Evolutionary conservation across 495 filamentous ascomycete species (phyloP), one percentile per base, ranked within the genome.

Genomic region (Amniculicola lignicola): DNA sequence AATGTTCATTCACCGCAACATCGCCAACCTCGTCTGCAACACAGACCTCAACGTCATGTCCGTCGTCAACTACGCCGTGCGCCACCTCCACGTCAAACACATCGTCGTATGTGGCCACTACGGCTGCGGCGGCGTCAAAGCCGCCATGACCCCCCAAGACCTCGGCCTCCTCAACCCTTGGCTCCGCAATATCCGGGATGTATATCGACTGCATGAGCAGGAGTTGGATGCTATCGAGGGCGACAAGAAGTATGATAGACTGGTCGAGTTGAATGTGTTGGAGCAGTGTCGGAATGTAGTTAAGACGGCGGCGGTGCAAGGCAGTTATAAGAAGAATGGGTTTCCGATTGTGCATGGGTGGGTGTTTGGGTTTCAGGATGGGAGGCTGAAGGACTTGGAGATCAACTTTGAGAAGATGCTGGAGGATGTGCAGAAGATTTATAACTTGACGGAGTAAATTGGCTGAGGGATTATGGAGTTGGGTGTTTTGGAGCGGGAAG

Each of bases 51-150:
- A 64, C 47, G 57, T 77, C 46, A 80, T 84, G 74, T 78, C 74
- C 69, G 81, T 82, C 58, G 80, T 84, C 58, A 74, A 80, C 42
- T 84, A 82, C 64, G 81, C 81, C 23, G 79, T 83, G 6, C 64
- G 70, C 54, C 75, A 83, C 53, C 70, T 84, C 18, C 55, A 79
- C 61, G 80, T 82, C 54, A 82, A 83, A 70, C 81, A 83, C 71
- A 79, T 84, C 59, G 74, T 84, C 57, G 78, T 84, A 27, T 83
- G 81, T 67, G 81, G 81, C 7, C 81, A 84, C 70, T 82, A 81
- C 68, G 77, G 77, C 67, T 84, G 81, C 69, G 81, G 81, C 31
- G 81, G 81, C 41, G 78, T 84, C 54, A 80, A 80, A 69, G 81
- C 81, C 4, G 79, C 81, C 60, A 77, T 84, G 71, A 75, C 73